Base-by-base conservation (phyloP, 345 rosid species). In the Rhodamnia argentea region DNA sequence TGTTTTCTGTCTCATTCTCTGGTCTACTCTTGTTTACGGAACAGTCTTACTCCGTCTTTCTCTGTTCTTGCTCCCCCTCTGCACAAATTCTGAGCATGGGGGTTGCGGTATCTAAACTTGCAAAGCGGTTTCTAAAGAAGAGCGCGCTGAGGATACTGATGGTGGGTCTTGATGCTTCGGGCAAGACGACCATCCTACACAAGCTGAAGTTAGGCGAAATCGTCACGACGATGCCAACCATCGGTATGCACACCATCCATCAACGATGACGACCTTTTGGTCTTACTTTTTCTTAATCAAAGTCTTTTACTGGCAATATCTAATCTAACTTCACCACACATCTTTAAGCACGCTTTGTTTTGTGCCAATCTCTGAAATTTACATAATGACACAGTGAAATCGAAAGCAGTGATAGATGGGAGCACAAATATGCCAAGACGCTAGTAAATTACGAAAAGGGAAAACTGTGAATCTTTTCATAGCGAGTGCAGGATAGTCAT, bases 121-220 rank as follows among this genome's bases (percentile, higher is more conserved):
- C 92, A 14, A 90, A 90, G 88, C 87, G 94, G 90, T 91, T 91
- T 53, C 86, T 90, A 57, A 86, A 89, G 1, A 90, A 84, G 86
- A 76, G 56, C 6, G 88, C 55, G 86, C 83, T 89, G 60, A 92
- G 91, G 87, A 90, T 94, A 59, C 86, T 94, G 84, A 94, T 93
- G 97, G 91, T 94, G 29, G 96, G 96, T 87, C 97, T 94, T 85
- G 95, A 94, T 86, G 92, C 87, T 87, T 94, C 96, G 3, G 95
- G 98, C 85, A 94, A 95, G 88, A 91, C 98, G 82, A 92, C 95
- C 83, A 91, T 95, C 87, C 91, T 96, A 75, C 93, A 88, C 92
- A 95, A 92, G 91, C 91, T 95, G 22, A 94, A 90, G 90, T 93
- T 94, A 16, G 98, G 99, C 55, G 93, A 93, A 11, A 82, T 90